Base-by-base conservation (phyloP, 1,284 basidiomycete genomes). In the Volvariella surrecta region DNA sequence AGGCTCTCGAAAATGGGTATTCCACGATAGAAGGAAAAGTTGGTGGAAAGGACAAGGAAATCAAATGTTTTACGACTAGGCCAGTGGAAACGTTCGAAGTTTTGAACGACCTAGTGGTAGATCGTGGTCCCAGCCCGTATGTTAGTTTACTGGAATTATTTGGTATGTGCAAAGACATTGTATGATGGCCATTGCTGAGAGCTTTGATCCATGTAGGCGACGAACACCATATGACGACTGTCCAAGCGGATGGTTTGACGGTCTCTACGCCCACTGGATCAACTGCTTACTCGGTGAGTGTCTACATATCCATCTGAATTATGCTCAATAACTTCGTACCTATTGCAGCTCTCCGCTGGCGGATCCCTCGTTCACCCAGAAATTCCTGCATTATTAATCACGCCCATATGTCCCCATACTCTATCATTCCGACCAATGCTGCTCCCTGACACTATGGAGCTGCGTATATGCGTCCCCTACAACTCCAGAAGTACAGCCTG, bases 391-490 rank as follows among this genome's bases (percentile, higher is more conserved):
- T 75, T 99, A 47, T 73, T 99, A 46, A 95, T 99, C 55, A 95
- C 93, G 1, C 96, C 96, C 1, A 97, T 99, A 49, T 99, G 96
- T 58, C 96, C 96, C 0, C 96, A 99, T 62, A 99, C 96, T 0
- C 75, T 99, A 6, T 97, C 93, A 2, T 99, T 99, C 78, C 80
- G 96, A 37, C 96, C 96, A 0, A 98, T 99, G 95, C 73, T 99
- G 2, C 70, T 99, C 15, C 96, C 96, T 1, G 96, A 99, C 60
- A 95, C 87, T 57, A 98, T 99, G 91, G 96, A 99, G 58, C 72
- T 99, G 40, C 83, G 96, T 11, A 92, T 99, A 32, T 97, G 94
- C 53, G 96, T 99, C 13, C 96, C 96, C 0, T 99, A 93, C 71
- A 97, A 98, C 62, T 98, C 95, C 18, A 73, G 96, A 32, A 94